Evolutionary conservation across 768 basidiomycete species (phyloP), one percentile per base, ranked within the genome.

Genomic region (Austroboletus festivus): DNA sequence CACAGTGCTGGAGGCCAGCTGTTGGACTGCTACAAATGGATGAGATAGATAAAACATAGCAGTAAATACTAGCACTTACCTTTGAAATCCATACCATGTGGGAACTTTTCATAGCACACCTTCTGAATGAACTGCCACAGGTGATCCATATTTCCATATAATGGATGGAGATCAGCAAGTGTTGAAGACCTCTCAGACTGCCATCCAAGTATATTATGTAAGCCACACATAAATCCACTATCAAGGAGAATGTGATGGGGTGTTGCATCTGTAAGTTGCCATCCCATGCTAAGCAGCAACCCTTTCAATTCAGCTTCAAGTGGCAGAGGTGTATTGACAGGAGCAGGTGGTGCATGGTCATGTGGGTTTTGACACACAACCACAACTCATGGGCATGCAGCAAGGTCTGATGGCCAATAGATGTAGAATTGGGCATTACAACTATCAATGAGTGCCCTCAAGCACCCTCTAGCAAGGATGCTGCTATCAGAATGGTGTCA

Each of bases 141-240:
- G 21, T 51, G 35, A 31, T 51, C 34, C 0, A 46, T 33, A 5
- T 51, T 50, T 9, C 20, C 24, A 9, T 19, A 16, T 12, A 38
- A 53, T 8, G 52, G 52, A 19, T 53, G 41, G 10, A 53, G 47
- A 13, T 53, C 37, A 3, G 22, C n/a, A 0, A 46, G 38, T 1
- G 7, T 12, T 42, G 5, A 18, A 37, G 24, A 9, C 19, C 5
- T 1, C 11, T 34, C 11, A 1, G 13, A 22, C 0, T 38, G 5
- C 52, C 42, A 53, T 4, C 23, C 48, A 20, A 50, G 44, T 9
- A 24, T 4, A 13, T 34, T 12, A 1, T 5, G 21, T 6, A 53
- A 9, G 0, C 47, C 35, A 18, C 23, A 19, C 0, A 50, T 10
- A 24, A 53, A 53, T 35, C 48, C 38, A 7, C 41, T 13, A 37